These are phyloP conservation scores for Colletotrichum liriopes DNA, from an alignment of 2,329 filamentous ascomycete species.

Conservation along the genomic window DNA sequence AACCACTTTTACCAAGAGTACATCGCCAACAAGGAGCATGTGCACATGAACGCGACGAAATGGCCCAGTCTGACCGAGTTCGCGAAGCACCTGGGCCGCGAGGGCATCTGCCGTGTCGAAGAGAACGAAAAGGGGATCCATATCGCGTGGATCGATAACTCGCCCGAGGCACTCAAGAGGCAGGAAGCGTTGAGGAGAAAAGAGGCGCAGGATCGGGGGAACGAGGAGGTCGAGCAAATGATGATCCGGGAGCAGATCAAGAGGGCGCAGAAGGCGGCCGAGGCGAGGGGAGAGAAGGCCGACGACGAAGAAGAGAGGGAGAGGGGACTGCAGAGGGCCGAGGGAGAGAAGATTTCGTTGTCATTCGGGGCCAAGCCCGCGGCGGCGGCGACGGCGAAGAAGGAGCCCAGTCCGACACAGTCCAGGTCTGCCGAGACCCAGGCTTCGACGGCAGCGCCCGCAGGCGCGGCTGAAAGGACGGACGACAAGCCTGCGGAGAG, in stretches of 20 bases:
- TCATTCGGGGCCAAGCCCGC: conserved; percentile 71
- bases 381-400: conserved; percentile 41
- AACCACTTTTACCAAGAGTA: conserved; percentile 98
- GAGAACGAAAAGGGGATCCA: conserved; percentile 89
- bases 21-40: conserved; percentile 88
- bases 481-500: conserved; percentile 37
- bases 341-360: conserved; percentile 83
- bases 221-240: conserved; percentile 90
- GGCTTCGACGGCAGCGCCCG: conserved; percentile 40
- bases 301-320: conserved; percentile 58
- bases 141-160: conserved; percentile 93
- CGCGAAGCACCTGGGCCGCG: conserved; percentile 86
- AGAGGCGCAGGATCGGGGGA: conserved; percentile 89
- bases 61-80: conserved; percentile 93
- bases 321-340: conserved; percentile 70
- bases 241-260: conserved; percentile 88
- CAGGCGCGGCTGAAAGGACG: conserved; percentile 34
- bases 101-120: conserved; percentile 91
- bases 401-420: conserved; percentile 40
- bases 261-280: conserved; percentile 76
- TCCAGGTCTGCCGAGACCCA: conserved; percentile 45
- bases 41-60: conserved; percentile 94
- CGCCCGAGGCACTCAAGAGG: conserved; percentile 84
- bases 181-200: conserved; percentile 87
- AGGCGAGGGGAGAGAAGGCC: conserved; percentile 59